phyloP scores from a whole-genome alignment of 352 stramenopile species.

The Globisporangium abappressorium region DNA sequence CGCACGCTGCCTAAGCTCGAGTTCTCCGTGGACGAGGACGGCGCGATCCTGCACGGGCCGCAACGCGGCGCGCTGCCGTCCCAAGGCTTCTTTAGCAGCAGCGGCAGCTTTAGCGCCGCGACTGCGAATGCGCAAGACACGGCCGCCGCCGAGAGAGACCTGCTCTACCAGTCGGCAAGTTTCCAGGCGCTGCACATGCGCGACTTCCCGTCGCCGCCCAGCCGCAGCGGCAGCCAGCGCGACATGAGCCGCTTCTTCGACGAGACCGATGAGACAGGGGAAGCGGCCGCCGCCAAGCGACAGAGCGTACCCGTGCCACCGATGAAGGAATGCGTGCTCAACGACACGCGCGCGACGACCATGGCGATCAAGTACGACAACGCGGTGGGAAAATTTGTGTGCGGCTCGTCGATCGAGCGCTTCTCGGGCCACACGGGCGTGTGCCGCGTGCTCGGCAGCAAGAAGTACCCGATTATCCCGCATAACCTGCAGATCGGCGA shows the following conservation, averaged over 20 bases:
- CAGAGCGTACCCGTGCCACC: conserved; percentile 15
- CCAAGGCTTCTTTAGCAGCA: conserved; percentile 11
- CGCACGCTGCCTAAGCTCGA: conserved; percentile 80
- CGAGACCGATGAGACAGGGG: not conserved
- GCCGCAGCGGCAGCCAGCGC: conserved; percentile 9
- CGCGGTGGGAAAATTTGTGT: conserved; percentile 68
- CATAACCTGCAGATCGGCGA: conserved; percentile 79
- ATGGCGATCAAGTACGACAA: conserved; percentile 74
- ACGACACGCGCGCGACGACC: conserved; percentile 77
- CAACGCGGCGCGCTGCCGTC: conserved; percentile 43
- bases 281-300: not conserved
- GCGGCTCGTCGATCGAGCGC: conserved; percentile 82
- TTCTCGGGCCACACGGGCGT: conserved; percentile 92
- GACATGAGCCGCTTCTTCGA: conserved; percentile 15
- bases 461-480: conserved; percentile 78
- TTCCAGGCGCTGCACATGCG: conserved; percentile 61
- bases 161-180: conserved; percentile 35
- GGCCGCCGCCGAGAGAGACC: conserved; percentile 29
- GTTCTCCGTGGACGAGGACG: conserved; percentile 83
- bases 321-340: conserved; percentile 85
- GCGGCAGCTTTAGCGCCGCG: not conserved
- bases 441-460: conserved; percentile 87
- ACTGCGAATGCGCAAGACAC: conserved; percentile 10
- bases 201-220: conserved; percentile 33
- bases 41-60: conserved; percentile 70